Conservation (phyloP, 257 asterid genomes). For the Nicotiana attenuata region DNA sequence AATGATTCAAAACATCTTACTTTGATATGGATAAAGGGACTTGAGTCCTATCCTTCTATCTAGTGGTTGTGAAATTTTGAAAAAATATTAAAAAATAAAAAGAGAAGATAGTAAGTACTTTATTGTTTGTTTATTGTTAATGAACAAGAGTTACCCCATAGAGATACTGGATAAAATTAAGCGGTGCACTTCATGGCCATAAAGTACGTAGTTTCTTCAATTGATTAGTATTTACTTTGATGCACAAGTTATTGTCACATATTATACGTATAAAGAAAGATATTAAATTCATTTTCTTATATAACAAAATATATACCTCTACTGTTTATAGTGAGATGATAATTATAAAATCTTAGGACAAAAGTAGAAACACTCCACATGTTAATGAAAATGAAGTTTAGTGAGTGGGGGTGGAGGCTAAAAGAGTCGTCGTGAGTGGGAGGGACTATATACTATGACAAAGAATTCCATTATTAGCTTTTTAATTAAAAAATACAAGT, state of each 20-base stretch:
- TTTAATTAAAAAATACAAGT: constrained; percentile 13
- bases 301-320: not conserved
- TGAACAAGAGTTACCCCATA: not conserved
- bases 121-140: not conserved
- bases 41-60: not conserved
- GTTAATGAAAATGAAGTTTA: not conserved
- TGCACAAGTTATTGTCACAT: not conserved
- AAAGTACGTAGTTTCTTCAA: not conserved
- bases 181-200: not conserved
- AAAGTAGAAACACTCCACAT: constrained; percentile 10
- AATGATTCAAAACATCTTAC: not conserved
- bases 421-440: constrained; percentile 36
- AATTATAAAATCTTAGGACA: not conserved
- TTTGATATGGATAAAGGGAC: not conserved
- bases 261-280: not conserved
- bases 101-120: not conserved
- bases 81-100: not conserved
- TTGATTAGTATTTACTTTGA: not conserved
- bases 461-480: constrained; percentile 37
- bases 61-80: not conserved
- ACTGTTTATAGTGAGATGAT: not conserved
- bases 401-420: constrained; percentile 38
- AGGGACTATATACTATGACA: constrained; percentile 46
- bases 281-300: not conserved
- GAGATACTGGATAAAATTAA: not conserved